Evolutionary conservation across 2,329 filamentous ascomycete species (phyloP).

Genomic region (Pseudogymnoascus sp.): DNA sequence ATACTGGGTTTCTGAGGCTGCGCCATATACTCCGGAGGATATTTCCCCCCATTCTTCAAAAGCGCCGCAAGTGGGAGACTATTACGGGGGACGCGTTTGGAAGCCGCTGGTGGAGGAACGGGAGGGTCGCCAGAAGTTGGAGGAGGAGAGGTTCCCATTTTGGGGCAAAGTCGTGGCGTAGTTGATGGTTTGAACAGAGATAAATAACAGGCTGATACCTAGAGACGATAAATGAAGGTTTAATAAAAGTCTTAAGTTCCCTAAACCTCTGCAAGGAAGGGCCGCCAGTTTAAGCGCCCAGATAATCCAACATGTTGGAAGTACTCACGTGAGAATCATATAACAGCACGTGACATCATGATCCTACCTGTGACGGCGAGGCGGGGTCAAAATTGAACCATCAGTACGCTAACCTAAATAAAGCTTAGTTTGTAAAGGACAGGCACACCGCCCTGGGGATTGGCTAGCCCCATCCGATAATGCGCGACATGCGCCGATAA

Average conservation of each 20-base stretch:
- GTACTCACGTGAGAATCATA: not conserved
- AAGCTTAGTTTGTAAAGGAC: not conserved
- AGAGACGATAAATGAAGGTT: not conserved
- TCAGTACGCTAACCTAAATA: not conserved
- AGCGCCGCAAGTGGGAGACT: not conserved
- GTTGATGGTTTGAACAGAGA: not conserved
- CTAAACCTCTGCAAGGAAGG: not conserved
- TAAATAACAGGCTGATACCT: not conserved
- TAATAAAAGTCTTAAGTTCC: not conserved
- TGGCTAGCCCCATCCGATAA: conserved; percentile 6
- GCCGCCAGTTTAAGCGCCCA: not conserved
- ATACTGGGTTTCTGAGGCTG: not conserved
- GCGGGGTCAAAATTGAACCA: not conserved
- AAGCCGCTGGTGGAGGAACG: not conserved
- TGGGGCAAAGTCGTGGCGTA: not conserved
- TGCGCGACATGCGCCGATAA: not conserved
- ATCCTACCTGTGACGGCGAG: not conserved
- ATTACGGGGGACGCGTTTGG: not conserved
- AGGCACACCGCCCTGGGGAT: not conserved
- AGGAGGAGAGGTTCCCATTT: not conserved
- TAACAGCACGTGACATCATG: not conserved
- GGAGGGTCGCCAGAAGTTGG: not conserved
- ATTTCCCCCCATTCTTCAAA: not conserved
- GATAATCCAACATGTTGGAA: not conserved
- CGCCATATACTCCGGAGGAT: not conserved